Conservation (phyloP, 192 early-diverging fungal species). For the Umbelopsis isabellina region DNA sequence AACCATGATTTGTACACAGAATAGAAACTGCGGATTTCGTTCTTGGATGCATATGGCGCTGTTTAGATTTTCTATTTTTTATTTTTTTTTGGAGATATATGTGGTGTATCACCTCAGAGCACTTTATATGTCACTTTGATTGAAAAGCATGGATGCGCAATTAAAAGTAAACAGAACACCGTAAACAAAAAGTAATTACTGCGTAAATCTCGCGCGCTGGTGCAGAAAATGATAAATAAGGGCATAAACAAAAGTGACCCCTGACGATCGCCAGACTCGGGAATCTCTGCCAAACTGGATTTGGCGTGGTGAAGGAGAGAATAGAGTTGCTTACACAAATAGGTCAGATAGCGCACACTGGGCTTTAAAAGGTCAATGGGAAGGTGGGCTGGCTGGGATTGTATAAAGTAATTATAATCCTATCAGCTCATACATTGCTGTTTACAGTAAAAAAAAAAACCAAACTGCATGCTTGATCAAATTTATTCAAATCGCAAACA, state of each 20-base stretch:
- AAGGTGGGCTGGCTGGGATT: no score
- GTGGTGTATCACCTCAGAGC: neutral
- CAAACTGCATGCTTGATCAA: no score
- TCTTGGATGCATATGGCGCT: neutral
- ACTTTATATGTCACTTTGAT: no score
- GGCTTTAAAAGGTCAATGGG: no score
- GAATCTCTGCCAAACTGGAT: neutral
- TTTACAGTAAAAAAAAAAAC: no score
- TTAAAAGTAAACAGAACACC: neutral
- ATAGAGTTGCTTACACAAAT: no score
- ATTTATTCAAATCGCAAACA: no score
- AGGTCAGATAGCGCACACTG: no score
- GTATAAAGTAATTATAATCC: no score
- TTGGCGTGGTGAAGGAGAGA: no score
- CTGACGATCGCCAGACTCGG: neutral
- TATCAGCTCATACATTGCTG: no score
- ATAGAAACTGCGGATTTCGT: slow-evolving; percentile 15
- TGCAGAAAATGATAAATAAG: neutral
- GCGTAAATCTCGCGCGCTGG: no score
- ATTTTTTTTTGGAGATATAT: neutral
- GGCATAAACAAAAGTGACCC: slow-evolving; percentile 1
- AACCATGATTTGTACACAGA: slow-evolving; percentile 11
- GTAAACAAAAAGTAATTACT: neutral
- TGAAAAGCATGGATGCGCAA: neutral
- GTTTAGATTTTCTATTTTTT: neutral